Percentiles rank a stretch among this genome's conserved stretches.
Evolutionary conservation across 345 rosid species (phyloP).

Genomic region (Brassica incana): DNA sequence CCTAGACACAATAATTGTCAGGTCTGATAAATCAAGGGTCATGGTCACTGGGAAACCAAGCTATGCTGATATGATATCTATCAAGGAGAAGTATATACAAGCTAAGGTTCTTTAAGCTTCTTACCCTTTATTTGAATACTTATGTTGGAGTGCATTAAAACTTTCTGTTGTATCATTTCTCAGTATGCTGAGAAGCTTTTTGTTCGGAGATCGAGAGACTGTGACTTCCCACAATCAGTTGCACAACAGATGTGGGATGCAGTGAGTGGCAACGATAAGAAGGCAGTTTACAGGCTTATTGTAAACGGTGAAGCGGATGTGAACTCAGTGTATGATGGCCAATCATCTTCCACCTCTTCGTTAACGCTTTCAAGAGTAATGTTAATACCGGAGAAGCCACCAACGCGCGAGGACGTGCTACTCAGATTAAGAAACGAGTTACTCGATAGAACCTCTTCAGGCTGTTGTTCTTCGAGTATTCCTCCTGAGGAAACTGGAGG

Average conservation of each 20-base stretch:
- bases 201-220: slow-evolving; percentile 73
- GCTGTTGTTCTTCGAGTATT: slow-evolving; percentile 64
- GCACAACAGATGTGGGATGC: slow-evolving; percentile 87
- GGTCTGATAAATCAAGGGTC: slow-evolving; percentile 61
- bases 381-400: slow-evolving; percentile 71
- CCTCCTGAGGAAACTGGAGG: slow-evolving; percentile 59
- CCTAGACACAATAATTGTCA: slow-evolving; percentile 22
- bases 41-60: slow-evolving; percentile 63
- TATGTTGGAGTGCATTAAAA: background rate
- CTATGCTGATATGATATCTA: slow-evolving; percentile 72
- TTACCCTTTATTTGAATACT: slow-evolving; percentile 17
- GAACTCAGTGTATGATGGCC: slow-evolving; percentile 65
- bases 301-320: slow-evolving; percentile 77
- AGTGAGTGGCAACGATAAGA: slow-evolving; percentile 84
- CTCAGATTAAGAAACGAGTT: slow-evolving; percentile 61
- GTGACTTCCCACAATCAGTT: slow-evolving; percentile 50
- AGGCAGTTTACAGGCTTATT: slow-evolving; percentile 80
- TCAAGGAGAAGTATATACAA: slow-evolving; percentile 97
- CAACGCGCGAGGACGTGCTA: slow-evolving; percentile 53
- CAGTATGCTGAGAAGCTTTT: slow-evolving; percentile 96
- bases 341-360: slow-evolving; percentile 58
- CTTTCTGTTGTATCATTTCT: background rate
- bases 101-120: slow-evolving; percentile 67
- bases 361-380: slow-evolving; percentile 84
- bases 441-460: slow-evolving; percentile 61